Conservation (phyloP, 2,329 filamentous ascomycete genomes). For the Talaromyces albobiverticillius region DNA sequence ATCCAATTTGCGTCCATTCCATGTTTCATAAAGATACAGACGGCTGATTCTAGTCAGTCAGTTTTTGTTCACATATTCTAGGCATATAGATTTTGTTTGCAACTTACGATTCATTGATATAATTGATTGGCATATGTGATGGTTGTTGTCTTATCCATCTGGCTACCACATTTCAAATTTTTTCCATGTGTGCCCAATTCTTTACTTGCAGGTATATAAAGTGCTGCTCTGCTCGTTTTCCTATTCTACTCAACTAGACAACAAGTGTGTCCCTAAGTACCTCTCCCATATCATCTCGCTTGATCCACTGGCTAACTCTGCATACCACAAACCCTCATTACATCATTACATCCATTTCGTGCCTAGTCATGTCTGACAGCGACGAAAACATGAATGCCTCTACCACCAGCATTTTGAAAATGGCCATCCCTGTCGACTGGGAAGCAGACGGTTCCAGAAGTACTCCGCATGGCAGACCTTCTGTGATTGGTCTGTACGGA, state of each 20-base stretch:
- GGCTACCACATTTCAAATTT: no score
- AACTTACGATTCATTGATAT: no score
- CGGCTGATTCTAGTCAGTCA: no score
- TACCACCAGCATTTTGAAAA: background rate
- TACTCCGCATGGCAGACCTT: background rate
- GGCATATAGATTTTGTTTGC: no score
- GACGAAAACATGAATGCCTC: background rate
- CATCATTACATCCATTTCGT: background rate
- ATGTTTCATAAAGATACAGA: no score
- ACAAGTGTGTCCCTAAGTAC: background rate
- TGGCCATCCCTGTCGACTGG: background rate
- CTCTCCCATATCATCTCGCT: background rate
- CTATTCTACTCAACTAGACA: background rate
- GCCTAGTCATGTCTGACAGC: background rate
- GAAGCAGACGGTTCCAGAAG: background rate
- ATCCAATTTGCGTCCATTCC: no score
- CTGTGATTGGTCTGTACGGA: conserved; percentile 55
- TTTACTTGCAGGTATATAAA: background rate
- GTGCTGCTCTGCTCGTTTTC: background rate
- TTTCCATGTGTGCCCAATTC: no score
- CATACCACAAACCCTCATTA: background rate
- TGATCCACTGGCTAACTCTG: background rate
- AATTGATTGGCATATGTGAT: no score
- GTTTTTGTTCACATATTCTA: no score
- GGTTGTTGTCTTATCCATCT: no score